These are phyloP conservation scores for Saitozyma podzolica DNA, from an alignment of 768 basidiomycete species.

Conservation along the genomic window DNA sequence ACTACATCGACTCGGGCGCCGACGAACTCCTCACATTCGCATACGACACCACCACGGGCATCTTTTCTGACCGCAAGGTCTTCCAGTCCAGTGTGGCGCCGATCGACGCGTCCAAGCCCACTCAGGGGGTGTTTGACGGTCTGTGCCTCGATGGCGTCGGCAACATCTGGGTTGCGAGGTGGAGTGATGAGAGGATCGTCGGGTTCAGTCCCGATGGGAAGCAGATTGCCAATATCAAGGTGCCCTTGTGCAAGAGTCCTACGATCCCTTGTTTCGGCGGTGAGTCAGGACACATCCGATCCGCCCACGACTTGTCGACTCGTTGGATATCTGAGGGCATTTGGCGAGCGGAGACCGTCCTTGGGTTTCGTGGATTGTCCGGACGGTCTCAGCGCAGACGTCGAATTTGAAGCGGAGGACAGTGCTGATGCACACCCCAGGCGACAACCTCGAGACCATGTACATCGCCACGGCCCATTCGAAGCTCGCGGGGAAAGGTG, in stretches of 20 bases:
- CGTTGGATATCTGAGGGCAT: too few species aligned
- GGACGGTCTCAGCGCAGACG: not conserved
- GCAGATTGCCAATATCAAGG: constrained; percentile 29
- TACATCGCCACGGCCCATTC: constrained; percentile 37
- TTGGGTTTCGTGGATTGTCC: not conserved
- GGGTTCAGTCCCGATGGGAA: constrained; percentile 39
- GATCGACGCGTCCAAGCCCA: constrained; percentile 9
- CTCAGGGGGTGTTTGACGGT: constrained; percentile 42
- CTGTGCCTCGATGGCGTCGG: constrained; percentile 43
- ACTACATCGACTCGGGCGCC: constrained; percentile 47
- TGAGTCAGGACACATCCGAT: constrained; percentile 5
- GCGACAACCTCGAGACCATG: constrained; percentile 36
- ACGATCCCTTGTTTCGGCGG: constrained; percentile 46
- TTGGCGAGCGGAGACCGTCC: not conserved
- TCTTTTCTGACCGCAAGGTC: constrained; percentile 20
- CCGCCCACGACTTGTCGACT: too few species aligned
- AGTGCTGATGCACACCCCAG: constrained; percentile 6
- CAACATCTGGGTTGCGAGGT: constrained; percentile 48
- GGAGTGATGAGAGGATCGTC: constrained; percentile 40
- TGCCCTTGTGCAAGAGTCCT: constrained; percentile 19
- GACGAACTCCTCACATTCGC: constrained; percentile 28
- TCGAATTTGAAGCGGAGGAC: too few species aligned
- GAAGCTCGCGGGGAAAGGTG: constrained; percentile 20
- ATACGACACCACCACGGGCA: constrained; percentile 35
- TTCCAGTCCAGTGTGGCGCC: constrained; percentile 15